Base-by-base conservation (phyloP, 2,329 filamentous ascomycete species). In the Hymenoscyphus scutula region DNA sequence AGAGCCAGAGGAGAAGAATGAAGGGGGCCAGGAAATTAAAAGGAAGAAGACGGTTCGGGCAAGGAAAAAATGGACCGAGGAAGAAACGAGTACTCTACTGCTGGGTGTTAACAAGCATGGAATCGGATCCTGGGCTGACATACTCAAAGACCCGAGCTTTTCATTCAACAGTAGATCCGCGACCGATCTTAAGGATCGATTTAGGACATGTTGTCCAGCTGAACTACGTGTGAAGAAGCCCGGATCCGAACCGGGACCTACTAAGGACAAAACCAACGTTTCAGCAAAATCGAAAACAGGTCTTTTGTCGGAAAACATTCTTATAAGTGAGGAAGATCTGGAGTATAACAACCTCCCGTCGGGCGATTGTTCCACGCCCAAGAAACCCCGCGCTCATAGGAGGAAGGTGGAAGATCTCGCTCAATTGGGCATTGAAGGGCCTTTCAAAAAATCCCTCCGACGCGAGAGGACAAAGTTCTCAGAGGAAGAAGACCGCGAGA, bases 151-250 rank as follows among this genome's bases (percentile, higher is more conserved):
- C 64, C 74, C 80, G 0, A 81, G 81, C 51, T 89, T 86, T 70
- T 78, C 74, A 11, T 89, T 89, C 75, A 85, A 87, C 68, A 80
- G 79, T 17, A 81, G 86, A 63, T 84, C 82, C 1, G 84, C 85
- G 3, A 84, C 84, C 8, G 86, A 89, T 69, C 73, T 89, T 58
- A 89, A 89, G 71, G 86, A 89, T 72, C 79, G 86, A 13, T 89
- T 88, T 70, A 80, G 86, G 57, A 89, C 86, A 3, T 88, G 85
- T 70, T 88, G 85, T 65, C 86, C 86, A 0, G 80, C 81, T 37
- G 86, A 88, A 71, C 77, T 88, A 41, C 80, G 83, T 56, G 76
- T 76, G 27, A 78, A 77, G 25, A 78, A 61, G 25, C 23, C 37
- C 17, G 19, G 67, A 53, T 15, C 3, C 57, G 57, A 30, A 53